phyloP scores from a whole-genome alignment of 106 monocot genomes.

The Agapanthus africanus region DNA sequence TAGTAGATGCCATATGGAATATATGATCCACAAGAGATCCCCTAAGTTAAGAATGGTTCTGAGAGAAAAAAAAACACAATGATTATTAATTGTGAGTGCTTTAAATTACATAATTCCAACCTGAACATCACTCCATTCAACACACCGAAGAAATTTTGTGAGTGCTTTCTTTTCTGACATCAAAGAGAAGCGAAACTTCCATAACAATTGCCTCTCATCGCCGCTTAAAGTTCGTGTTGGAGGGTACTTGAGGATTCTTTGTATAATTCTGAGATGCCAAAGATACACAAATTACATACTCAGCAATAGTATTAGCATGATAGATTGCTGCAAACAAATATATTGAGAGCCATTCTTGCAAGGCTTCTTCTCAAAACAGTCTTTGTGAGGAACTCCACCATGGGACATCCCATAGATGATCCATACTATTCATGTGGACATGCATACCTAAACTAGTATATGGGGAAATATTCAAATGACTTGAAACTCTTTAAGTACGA shows the following conservation, averaged over 20 bases:
- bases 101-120: constrained; percentile 23
- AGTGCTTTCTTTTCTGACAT: constrained; percentile 98
- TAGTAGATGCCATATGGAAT: no score
- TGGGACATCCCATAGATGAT: neutral
- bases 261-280: constrained; percentile 60
- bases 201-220: constrained; percentile 84
- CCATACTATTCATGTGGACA: no score
- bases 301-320: neutral
- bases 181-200: constrained; percentile 97
- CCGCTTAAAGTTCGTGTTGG: constrained; percentile 85
- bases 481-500: no score
- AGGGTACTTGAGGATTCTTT: constrained; percentile 87
- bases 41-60: neutral
- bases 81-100: no score
- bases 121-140: constrained; percentile 99
- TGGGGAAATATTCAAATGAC: no score
- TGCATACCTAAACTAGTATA: no score
- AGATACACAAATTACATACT: neutral
- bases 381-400: neutral
- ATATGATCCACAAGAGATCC: no score
- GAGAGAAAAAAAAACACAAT: no score
- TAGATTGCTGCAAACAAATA: neutral
- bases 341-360: neutral
- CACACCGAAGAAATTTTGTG: constrained; percentile 90
- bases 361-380: neutral